phyloP scores from a whole-genome alignment of 225 moss, liverwort and hornwort species.

The Pseudisothecium myosuroides region DNA sequence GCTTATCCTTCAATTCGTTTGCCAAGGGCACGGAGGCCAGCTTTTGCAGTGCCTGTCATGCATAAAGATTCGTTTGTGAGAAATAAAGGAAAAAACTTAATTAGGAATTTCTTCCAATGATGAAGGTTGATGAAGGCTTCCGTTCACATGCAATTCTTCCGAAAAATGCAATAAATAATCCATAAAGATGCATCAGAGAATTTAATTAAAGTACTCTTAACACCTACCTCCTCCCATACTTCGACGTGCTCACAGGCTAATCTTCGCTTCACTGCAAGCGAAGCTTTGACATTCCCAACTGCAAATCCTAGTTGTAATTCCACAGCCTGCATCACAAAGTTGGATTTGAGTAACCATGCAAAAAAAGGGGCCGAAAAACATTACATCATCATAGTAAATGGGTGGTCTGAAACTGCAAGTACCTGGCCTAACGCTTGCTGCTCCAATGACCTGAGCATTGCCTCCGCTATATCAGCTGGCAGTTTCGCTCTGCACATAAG shows the following conservation, averaged over 20 bases:
- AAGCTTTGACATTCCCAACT: slow-evolving; percentile 38
- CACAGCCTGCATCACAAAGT: slow-evolving; percentile 28
- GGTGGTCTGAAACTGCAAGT: background rate
- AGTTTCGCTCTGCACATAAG: slow-evolving; percentile 15
- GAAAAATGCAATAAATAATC: background rate
- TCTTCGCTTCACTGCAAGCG: slow-evolving; percentile 39
- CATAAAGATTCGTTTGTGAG: background rate
- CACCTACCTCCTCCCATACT: slow-evolving; percentile 34
- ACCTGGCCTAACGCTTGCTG: slow-evolving; percentile 45
- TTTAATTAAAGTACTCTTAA: background rate
- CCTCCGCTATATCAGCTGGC: slow-evolving; percentile 20
- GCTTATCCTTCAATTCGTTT: slow-evolving; percentile 4
- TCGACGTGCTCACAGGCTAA: slow-evolving; percentile 46
- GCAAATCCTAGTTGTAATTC: slow-evolving; percentile 51
- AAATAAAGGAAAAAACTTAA: background rate
- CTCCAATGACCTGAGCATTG: slow-evolving; percentile 20
- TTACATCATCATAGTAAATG: background rate
- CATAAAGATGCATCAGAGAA: too few species aligned
- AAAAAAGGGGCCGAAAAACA: background rate
- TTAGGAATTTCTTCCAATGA: background rate
- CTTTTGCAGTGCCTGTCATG: slow-evolving; percentile 17
- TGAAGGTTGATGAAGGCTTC: background rate
- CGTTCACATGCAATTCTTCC: too few species aligned
- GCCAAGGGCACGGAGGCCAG: background rate
- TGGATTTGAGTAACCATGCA: background rate